Evolutionary conservation across 2,329 filamentous ascomycete species (phyloP).

Genomic region (Trichoderma koningii): DNA sequence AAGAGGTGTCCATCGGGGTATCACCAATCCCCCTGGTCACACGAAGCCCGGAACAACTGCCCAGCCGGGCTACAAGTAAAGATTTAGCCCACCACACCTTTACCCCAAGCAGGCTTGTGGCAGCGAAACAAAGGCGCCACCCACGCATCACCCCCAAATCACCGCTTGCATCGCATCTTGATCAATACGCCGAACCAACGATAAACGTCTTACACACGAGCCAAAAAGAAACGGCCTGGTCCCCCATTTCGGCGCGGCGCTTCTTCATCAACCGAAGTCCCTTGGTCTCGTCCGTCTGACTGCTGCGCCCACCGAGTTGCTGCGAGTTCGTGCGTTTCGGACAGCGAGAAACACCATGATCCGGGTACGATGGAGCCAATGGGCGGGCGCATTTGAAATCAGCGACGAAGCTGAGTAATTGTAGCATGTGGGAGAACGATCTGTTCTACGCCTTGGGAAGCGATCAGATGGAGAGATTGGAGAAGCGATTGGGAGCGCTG

Average conservation of each 20-base stretch:
- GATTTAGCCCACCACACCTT: neutral
- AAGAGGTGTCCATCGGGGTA: neutral
- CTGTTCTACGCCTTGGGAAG: neutral
- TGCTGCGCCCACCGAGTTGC: no score
- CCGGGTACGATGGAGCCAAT: neutral
- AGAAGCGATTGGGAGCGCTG: no score
- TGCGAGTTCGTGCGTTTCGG: neutral
- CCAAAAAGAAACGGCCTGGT: neutral
- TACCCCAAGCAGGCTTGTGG: constrained; percentile 2
- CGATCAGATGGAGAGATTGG: no score
- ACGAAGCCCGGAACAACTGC: constrained; percentile 13
- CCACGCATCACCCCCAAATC: neutral
- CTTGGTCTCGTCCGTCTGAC: no score
- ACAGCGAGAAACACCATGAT: constrained; percentile 5
- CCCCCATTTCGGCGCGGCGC: constrained; percentile 7
- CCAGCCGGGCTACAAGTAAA: neutral
- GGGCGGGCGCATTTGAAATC: neutral
- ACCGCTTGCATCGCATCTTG: neutral
- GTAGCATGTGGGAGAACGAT: neutral
- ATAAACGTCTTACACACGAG: constrained; percentile 10
- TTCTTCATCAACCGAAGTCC: constrained; percentile 13
- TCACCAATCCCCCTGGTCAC: neutral
- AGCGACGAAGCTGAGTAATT: constrained; percentile 10
- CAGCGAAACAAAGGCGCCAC: constrained; percentile 7
- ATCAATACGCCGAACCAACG: neutral